These are phyloP conservation scores for Haematococcus lacustris DNA, from an alignment of 139 green algal species.

Conservation along the genomic window DNA sequence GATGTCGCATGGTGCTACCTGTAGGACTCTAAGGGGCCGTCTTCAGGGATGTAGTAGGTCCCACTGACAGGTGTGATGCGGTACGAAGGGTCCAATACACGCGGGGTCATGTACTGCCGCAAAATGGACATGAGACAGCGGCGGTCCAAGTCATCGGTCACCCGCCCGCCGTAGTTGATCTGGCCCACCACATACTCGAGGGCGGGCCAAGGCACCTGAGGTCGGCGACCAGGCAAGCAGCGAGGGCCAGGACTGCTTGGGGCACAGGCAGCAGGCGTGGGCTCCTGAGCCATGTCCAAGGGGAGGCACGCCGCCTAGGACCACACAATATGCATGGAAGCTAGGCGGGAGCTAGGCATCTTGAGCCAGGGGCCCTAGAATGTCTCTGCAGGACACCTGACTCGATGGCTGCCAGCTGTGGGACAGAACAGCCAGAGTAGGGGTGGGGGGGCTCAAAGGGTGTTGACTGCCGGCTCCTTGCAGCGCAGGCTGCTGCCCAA, in stretches of 20 bases:
- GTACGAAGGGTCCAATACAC: constrained; percentile 54
- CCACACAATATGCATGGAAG: no score
- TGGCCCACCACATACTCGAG: constrained; percentile 76
- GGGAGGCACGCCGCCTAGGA: not conserved
- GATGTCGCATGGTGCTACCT: no score
- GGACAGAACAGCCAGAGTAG: no score
- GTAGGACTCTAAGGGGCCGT: constrained; percentile 41
- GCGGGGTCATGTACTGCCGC: constrained; percentile 56
- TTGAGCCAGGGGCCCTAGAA: no score
- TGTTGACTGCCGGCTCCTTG: no score
- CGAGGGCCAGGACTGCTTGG: not conserved
- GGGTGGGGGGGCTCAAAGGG: no score
- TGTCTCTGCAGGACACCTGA: no score
- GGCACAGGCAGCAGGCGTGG: not conserved
- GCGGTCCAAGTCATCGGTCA: constrained; percentile 82
- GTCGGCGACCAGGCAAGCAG: not conserved
- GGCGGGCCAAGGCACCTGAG: constrained; percentile 77
- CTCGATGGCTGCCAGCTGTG: no score
- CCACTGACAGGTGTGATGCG: constrained; percentile 48
- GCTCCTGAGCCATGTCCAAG: not conserved
- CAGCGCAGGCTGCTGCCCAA: no score
- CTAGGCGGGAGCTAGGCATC: no score
- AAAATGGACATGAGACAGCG: constrained; percentile 69
- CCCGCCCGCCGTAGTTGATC: constrained; percentile 85
- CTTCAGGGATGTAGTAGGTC: constrained; percentile 32